Percentiles rank a stretch among this genome's conserved stretches.
Evolutionary conservation across 176 grass and related monocot species (phyloP).

Genomic region (Paspalum notatum): DNA sequence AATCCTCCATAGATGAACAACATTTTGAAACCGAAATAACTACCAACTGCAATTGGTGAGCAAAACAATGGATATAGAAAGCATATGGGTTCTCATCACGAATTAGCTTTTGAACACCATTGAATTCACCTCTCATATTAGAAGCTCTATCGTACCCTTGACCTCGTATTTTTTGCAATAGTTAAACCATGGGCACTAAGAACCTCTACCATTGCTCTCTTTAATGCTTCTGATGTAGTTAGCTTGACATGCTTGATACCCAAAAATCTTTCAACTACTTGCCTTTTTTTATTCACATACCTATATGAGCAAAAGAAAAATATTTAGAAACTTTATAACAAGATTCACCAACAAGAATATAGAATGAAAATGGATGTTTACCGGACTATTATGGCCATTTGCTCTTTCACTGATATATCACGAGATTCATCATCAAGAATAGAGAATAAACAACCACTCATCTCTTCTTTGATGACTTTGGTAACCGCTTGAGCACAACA

Average conservation of each 20-base stretch:
- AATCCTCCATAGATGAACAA: no score
- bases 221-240: no score
- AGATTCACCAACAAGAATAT: background rate
- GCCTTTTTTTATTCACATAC: background rate
- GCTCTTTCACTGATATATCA: slow-evolving; percentile 3
- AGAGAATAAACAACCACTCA: background rate
- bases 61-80: no score
- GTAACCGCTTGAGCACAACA: background rate
- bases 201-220: no score
- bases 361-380: background rate
- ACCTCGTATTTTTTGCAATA: no score
- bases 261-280: background rate
- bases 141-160: no score
- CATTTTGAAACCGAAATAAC: no score
- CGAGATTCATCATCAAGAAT: background rate
- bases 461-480: background rate
- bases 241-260: background rate
- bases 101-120: no score
- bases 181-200: no score
- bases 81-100: no score
- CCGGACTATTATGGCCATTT: background rate
- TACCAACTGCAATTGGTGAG: no score
- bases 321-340: background rate
- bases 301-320: background rate
- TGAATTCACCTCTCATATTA: no score